Conservation (phyloP, 306 rosid species). For the Trifolium repens region DNA sequence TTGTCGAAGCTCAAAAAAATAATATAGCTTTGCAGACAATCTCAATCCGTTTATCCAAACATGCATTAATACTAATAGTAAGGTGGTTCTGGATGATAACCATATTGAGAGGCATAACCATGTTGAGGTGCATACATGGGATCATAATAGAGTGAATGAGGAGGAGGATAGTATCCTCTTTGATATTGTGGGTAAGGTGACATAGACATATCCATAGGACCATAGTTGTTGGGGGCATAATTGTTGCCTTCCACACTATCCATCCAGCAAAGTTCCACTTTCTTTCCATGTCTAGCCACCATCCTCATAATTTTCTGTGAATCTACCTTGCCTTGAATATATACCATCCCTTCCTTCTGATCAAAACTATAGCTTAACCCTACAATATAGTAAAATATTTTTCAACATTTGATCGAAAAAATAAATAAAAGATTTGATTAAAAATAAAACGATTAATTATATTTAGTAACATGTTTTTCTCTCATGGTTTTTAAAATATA, state of each 20-base stretch:
- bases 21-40: too few species aligned
- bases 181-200: neutral
- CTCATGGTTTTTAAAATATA: too few species aligned
- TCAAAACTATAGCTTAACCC: slow-evolving; percentile 37
- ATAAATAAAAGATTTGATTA: neutral
- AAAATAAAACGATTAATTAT: neutral
- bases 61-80: neutral
- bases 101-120: neutral
- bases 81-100: neutral
- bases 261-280: slow-evolving; percentile 29
- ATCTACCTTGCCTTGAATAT: slow-evolving; percentile 37
- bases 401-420: neutral
- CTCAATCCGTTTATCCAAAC: too few species aligned
- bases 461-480: neutral
- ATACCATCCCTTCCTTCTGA: slow-evolving; percentile 35
- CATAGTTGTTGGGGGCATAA: neutral
- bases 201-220: neutral
- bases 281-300: slow-evolving; percentile 4
- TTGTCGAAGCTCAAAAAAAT: too few species aligned
- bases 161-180: slow-evolving; percentile 4
- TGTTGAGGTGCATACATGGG: neutral
- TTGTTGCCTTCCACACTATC: neutral
- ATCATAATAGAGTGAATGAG: neutral
- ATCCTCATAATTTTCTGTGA: slow-evolving; percentile 21
- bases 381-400: neutral